Evolutionary conservation across 345 rosid genomes (phyloP), one percentile per base, ranked within the genome.

Genomic region (Aethionema arabicum): DNA sequence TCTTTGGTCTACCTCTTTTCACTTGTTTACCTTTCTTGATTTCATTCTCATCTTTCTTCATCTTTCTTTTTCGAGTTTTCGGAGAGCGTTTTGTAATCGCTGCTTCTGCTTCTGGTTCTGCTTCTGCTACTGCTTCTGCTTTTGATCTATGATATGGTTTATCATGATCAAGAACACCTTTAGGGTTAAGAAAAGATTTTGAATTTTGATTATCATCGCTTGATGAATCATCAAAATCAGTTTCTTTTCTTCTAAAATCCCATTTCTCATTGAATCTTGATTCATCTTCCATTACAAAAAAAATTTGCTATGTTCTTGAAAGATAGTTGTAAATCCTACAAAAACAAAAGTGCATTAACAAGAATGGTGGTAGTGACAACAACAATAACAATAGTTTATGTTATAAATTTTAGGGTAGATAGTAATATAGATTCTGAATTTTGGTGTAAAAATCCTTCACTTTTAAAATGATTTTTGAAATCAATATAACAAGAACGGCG

Each of bases 211-310:
- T 21, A 44, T 71, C 70, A 39, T 71, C 75, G 4, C 66, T 58
- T 10, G 75, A 71, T 58, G 75, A 71, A 52, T 71, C 70, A 38
- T 71, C 70, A 52, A 37, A 71, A 14, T 10, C 32, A 51, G 52
- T 39, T 4, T 65, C 70, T 65, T 64, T 49, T 56, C 75, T 71
- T 71, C 75, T 58, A 49, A 71, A 65, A 58, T 71, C 75, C 70
- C 70, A 71, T 65, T 52, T 71, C 56, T 40, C 70, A 52, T 27
- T 65, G 36, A 65, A 71, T 49, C 13, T 65, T 37, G 51, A 15
- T 56, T 65, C 61, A 52, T 65, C 27, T 45, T 51, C 66, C 75
- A 72, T 72, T 71, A 59, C 52, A 21, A 3, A 37, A 46, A 12
- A 6, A 6, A 2, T 8, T 15, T 54, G 30, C 35, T 65, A 61